Conservation (phyloP, 768 basidiomycete species). For the Pulveroboletus sp. region DNA sequence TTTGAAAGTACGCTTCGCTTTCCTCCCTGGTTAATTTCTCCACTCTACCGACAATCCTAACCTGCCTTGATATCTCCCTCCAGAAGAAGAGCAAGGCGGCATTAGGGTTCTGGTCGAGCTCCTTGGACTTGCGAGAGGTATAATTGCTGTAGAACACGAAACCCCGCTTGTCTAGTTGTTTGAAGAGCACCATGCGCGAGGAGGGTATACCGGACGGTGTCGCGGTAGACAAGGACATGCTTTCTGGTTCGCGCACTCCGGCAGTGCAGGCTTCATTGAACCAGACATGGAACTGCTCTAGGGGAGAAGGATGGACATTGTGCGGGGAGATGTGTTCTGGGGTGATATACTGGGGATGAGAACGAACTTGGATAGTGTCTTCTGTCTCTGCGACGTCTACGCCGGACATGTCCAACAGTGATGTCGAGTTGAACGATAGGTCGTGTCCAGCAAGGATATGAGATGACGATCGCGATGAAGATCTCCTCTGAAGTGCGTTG, state of each 20-base stretch:
- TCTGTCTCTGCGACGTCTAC: constrained; percentile 39
- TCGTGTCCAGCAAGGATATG: neutral
- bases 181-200: constrained; percentile 85
- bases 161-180: constrained; percentile 81
- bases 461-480: constrained; percentile 9
- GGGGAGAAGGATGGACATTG: constrained; percentile 60
- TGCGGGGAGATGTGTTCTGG: constrained; percentile 59
- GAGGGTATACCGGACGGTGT: constrained; percentile 74
- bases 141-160: constrained; percentile 99
- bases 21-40: constrained; percentile 73
- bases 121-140: constrained; percentile 83
- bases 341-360: constrained; percentile 73
- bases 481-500: constrained; percentile 5
- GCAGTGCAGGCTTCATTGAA: constrained; percentile 59
- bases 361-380: constrained; percentile 61
- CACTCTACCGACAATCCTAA: constrained; percentile 80
- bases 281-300: constrained; percentile 86
- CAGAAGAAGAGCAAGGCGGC: constrained; percentile 90
- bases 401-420: constrained; percentile 17
- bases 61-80: constrained; percentile 74
- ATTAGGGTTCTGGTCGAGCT: constrained; percentile 71
- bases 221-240: constrained; percentile 77
- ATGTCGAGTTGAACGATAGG: neutral
- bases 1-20: constrained; percentile 78
- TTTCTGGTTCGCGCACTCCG: constrained; percentile 84